Evolutionary conservation across 1,284 basidiomycete species (phyloP).

Genomic region (Schizophyllum commune): DNA sequence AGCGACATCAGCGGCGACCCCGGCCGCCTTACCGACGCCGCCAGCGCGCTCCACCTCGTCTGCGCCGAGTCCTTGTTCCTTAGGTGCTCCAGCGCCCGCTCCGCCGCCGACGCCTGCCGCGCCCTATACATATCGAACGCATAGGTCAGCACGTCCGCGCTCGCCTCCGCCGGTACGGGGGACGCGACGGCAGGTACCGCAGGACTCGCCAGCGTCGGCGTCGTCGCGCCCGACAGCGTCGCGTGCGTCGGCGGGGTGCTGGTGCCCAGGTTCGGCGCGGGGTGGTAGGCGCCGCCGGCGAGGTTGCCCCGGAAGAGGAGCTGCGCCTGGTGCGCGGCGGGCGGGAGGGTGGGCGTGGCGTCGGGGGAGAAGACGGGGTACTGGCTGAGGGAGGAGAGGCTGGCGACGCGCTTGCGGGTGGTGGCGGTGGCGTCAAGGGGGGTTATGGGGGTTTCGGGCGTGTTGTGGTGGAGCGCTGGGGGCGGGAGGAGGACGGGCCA

Average conservation of each 20-base stretch:
- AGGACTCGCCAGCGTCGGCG: slow-evolving; percentile 6
- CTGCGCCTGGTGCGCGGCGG: slow-evolving; percentile 10
- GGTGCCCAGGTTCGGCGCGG: slow-evolving; percentile 19
- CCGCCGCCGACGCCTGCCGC: slow-evolving; percentile 47
- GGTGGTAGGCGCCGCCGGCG: slow-evolving; percentile 17
- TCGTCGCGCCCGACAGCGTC: slow-evolving; percentile 5
- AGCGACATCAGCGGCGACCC: slow-evolving; percentile 7
- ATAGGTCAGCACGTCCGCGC: slow-evolving; percentile 1
- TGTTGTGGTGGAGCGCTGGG: slow-evolving; percentile 10
- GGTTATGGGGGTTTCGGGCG: slow-evolving; percentile 2
- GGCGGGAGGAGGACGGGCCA: slow-evolving; percentile 72
- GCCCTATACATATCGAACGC: slow-evolving; percentile 25
- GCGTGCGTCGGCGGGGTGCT: slow-evolving; percentile 4
- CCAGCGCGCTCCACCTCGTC: slow-evolving; percentile 24
- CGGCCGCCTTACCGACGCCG: background rate
- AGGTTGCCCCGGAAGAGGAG: slow-evolving; percentile 23
- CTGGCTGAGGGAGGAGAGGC: slow-evolving; percentile 25
- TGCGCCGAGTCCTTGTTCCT: slow-evolving; percentile 35
- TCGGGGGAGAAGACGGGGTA: slow-evolving; percentile 16
- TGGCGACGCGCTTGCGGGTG: slow-evolving; percentile 37
- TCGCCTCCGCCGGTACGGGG: slow-evolving; percentile 15
- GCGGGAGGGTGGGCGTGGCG: slow-evolving; percentile 12
- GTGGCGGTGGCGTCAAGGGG: slow-evolving; percentile 10
- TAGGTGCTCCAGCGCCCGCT: slow-evolving; percentile 50
- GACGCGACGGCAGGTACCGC: slow-evolving; percentile 10